These are phyloP conservation scores for Meyerozyma carpophila DNA, from an alignment of 1,139 yeast species.

Conservation along the genomic window DNA sequence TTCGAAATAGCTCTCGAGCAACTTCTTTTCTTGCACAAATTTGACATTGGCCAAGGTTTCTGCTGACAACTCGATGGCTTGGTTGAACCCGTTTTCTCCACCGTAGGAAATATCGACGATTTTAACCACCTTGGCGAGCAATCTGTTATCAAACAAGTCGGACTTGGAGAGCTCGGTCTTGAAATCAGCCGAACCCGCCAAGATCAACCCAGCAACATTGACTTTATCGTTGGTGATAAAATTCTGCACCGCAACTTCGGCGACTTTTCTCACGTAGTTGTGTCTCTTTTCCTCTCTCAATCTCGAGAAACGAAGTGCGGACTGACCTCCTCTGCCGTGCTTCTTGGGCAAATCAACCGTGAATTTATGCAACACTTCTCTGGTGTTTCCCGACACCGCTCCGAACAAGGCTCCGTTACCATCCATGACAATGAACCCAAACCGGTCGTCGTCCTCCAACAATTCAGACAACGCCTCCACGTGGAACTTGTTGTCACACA, in stretches of 20 bases:
- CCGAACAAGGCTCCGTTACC: constrained; percentile 98
- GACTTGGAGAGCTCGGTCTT: constrained; percentile 90
- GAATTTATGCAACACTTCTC: constrained; percentile 93
- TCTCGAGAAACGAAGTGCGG: constrained; percentile 98
- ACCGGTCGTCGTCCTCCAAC: constrained; percentile 90
- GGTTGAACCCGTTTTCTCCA: constrained; percentile 98
- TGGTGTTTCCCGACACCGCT: constrained; percentile 92
- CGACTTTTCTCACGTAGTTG: constrained; percentile 95
- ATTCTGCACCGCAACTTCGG: constrained; percentile 96
- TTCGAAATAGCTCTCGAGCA: constrained; percentile 85
- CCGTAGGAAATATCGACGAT: constrained; percentile 97
- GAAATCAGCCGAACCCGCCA: constrained; percentile 99
- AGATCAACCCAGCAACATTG: constrained; percentile 85
- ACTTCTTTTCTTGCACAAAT: constrained; percentile 96
- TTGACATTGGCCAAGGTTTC: constrained; percentile 95
- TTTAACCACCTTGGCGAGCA: constrained; percentile 81
- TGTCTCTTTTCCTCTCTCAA: constrained; percentile 98
- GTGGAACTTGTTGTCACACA: constrained; percentile 97
- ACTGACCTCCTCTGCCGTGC: constrained; percentile 99
- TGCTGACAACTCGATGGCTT: constrained; percentile 95
- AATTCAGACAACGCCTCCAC: constrained; percentile 94
- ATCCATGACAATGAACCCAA: constrained; percentile 97
- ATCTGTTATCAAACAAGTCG: constrained; percentile 86
- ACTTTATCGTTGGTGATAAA: constrained; percentile 91
- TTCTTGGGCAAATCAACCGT: constrained; percentile 97